phyloP scores from a whole-genome alignment of 768 basidiomycete genomes.

The Rubroboletus pulcherrimus region DNA sequence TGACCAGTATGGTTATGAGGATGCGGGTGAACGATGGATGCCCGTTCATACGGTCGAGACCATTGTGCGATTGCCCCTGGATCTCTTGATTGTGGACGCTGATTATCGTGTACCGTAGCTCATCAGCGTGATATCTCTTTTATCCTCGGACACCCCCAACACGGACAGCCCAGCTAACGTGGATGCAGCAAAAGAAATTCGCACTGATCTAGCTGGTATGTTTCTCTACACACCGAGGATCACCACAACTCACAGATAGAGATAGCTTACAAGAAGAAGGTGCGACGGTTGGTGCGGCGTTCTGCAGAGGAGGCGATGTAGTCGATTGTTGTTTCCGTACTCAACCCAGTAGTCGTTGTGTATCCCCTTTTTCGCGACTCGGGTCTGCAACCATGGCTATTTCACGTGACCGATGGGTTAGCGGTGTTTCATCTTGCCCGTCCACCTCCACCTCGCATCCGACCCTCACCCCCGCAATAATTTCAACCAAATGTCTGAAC shows the following conservation, averaged over 20 bases:
- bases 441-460: conserved; percentile 3
- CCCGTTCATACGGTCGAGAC: conserved; percentile 97
- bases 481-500: conserved; percentile 32
- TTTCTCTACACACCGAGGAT: neutral
- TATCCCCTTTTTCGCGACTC: neutral
- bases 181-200: conserved; percentile 88
- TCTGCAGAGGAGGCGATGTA: conserved; percentile 90
- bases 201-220: conserved; percentile 59
- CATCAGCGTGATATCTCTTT: conserved; percentile 90
- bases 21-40: conserved; percentile 95
- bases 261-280: conserved; percentile 91
- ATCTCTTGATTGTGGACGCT: neutral
- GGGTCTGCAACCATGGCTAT: neutral
- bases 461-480: neutral
- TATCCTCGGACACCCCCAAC: conserved; percentile 90
- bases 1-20: conserved; percentile 96
- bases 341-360: conserved; percentile 8
- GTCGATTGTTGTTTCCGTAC: conserved; percentile 24
- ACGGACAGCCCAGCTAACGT: conserved; percentile 94
- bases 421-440: conserved; percentile 4
- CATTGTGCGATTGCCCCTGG: conserved; percentile 55
- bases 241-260: conserved; percentile 13
- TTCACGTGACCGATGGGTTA: conserved; percentile 22
- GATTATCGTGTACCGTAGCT: conserved; percentile 50
- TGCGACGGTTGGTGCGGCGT: conserved; percentile 79